phyloP scores from a whole-genome alignment of 768 basidiomycete species.

The Amylocystis lapponica region DNA sequence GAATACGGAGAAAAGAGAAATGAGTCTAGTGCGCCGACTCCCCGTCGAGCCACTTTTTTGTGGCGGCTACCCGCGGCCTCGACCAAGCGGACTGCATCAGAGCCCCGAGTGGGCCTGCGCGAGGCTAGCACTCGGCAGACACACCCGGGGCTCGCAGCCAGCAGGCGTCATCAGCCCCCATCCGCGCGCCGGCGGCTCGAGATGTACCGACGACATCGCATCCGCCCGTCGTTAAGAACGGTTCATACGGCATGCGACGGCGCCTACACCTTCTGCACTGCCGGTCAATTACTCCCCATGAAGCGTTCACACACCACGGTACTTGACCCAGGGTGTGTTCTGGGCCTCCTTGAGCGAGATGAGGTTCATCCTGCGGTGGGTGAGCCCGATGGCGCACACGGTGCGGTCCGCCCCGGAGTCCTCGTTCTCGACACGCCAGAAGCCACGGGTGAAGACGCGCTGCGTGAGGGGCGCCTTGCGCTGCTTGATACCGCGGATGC shows the following conservation, averaged over 20 bases:
- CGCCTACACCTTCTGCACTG: background rate
- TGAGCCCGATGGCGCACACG: conserved; percentile 11
- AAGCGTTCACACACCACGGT: conserved; percentile 4
- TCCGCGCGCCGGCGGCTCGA: background rate
- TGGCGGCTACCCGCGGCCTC: background rate
- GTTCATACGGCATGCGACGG: background rate
- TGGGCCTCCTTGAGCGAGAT: conserved; percentile 10
- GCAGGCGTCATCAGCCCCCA: background rate
- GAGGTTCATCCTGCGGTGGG: conserved; percentile 7
- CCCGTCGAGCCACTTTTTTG: background rate
- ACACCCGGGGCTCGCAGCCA: background rate
- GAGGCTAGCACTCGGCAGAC: background rate
- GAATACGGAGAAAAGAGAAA: background rate
- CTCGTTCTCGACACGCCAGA: conserved; percentile 7
- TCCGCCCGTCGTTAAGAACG: background rate
- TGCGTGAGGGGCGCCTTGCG: conserved; percentile 6
- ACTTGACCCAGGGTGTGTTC: conserved; percentile 6
- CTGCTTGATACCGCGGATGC: conserved; percentile 9
- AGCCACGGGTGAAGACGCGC: conserved; percentile 8
- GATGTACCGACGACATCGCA: background rate
- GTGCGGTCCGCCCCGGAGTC: conserved; percentile 4
- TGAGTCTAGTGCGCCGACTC: background rate
- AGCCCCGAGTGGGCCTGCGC: background rate
- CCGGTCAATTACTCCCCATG: background rate
- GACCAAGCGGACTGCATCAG: background rate